These are phyloP conservation scores for Scutellaria minor DNA, from an alignment of 257 asterid genomes.

Conservation along the genomic window DNA sequence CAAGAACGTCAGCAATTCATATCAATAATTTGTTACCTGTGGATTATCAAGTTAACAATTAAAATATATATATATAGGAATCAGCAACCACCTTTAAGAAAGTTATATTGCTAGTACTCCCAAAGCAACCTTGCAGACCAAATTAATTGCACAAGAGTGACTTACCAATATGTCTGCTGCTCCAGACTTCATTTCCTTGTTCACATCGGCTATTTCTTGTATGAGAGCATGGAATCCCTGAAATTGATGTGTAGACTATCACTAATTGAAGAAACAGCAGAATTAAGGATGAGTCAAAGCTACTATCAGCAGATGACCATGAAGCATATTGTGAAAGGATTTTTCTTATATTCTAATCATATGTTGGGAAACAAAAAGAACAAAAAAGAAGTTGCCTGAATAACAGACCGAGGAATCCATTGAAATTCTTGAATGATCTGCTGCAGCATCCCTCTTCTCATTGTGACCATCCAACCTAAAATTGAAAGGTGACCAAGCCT, in stretches of 20 bases:
- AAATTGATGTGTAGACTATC: constrained; percentile 33
- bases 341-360: neutral
- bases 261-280: constrained; percentile 28
- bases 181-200: constrained; percentile 42
- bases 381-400: constrained; percentile 3
- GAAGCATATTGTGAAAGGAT: constrained; percentile 20
- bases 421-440: constrained; percentile 43
- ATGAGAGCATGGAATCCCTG: constrained; percentile 81
- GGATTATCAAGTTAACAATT: constrained; percentile 8
- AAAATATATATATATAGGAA: neutral
- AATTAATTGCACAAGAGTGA: constrained; percentile 3
- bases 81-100: constrained; percentile 10
- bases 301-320: constrained; percentile 24
- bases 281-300: constrained; percentile 17
- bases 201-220: constrained; percentile 54
- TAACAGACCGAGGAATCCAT: constrained; percentile 66
- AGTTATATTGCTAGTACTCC: constrained; percentile 2
- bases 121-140: constrained; percentile 5
- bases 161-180: constrained; percentile 53
- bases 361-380: constrained; percentile 17
- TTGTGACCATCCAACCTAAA: constrained; percentile 51
- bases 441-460: constrained; percentile 46
- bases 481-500: constrained; percentile 87
- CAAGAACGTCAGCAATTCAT: neutral
- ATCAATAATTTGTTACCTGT: neutral